Base-by-base conservation (phyloP, 1,139 yeast genomes). In the Zygoascus sp. region DNA sequence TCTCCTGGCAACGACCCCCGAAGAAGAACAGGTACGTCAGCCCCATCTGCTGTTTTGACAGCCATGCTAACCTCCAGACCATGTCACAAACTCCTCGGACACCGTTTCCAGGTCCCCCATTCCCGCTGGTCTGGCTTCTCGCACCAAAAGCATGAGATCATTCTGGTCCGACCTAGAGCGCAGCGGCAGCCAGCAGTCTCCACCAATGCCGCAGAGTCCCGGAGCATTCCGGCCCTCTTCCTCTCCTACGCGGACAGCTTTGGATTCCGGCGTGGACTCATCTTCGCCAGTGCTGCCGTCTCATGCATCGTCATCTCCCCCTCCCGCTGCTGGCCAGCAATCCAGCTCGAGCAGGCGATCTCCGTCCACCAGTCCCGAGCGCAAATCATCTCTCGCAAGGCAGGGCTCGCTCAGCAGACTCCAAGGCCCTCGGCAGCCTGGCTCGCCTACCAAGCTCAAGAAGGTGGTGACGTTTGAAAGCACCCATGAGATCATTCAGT, bases 401-500 rank as follows among this genome's bases (percentile, higher is more conserved):
- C 57, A 59, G 34, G 60, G 62, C 27, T 61, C 68, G 1, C 40
- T 53, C 25, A 52, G 58, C 44, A 48, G 63, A 25, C 55, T 64
- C 11, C 63, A 58, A 10, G 66, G 67, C 11, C 68, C 68, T 0
- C 54, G 66, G 15, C 49, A 53, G 21, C 52, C 48, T 16, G 52
- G 52, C 11, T 43, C 51, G 20, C 56, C 58, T 15, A 44, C 58
- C 9, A 52, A 50, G 40, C 50, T 54, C 17, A 60, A 58, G 47
- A 66, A 66, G 50, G 57, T 59, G 10, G 70, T 66, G 21, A 64
- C 63, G 2, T 66, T 66, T 46, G 67, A 65, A 51, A 55, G 58
- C 30, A 56, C 63, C 2, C 67, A 65, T 41, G 65, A 73, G 53
- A 66, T 73, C 9, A 62, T 74, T 36, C 73, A 72, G 50, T 74